Conservation (phyloP, 1,284 basidiomycete genomes). For the Thelephora terrestris region DNA sequence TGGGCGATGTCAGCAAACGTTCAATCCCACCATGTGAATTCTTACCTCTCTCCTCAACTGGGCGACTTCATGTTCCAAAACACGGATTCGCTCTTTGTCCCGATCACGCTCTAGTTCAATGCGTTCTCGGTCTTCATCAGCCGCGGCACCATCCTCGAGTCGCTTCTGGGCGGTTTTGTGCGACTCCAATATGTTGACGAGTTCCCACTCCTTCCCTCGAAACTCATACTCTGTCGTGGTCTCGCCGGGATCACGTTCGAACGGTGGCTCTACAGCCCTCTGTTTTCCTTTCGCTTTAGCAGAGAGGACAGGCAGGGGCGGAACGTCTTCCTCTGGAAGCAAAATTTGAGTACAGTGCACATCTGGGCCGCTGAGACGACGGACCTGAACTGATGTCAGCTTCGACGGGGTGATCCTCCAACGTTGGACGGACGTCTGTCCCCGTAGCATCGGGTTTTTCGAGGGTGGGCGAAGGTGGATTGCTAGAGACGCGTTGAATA, state of each 20-base stretch:
- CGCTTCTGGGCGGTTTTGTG: constrained; percentile 17
- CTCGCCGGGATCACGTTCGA: constrained; percentile 17
- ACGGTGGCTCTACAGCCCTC: constrained; percentile 22
- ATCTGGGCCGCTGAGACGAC: no score
- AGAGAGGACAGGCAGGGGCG: neutral
- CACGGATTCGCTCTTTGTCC: constrained; percentile 54
- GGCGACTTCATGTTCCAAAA: constrained; percentile 58
- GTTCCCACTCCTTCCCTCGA: constrained; percentile 48
- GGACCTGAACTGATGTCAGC: neutral
- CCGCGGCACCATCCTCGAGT: constrained; percentile 1
- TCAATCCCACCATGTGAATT: neutral
- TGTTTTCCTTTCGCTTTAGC: constrained; percentile 39
- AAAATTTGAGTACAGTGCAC: no score
- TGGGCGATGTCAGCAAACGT: constrained; percentile 13
- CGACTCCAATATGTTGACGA: constrained; percentile 41
- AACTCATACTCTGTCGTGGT: constrained; percentile 37
- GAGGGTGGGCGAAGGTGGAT: constrained; percentile 3
- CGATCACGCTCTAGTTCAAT: constrained; percentile 32
- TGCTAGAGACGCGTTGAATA: neutral
- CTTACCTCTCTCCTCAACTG: constrained; percentile 52
- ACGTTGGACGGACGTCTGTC: neutral
- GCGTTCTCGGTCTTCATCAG: constrained; percentile 29
- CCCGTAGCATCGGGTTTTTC: constrained; percentile 2
- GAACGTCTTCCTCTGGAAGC: no score
- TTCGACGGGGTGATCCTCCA: neutral